phyloP scores from a whole-genome alignment of 345 rosid species.

The Populus ilicifolia region DNA sequence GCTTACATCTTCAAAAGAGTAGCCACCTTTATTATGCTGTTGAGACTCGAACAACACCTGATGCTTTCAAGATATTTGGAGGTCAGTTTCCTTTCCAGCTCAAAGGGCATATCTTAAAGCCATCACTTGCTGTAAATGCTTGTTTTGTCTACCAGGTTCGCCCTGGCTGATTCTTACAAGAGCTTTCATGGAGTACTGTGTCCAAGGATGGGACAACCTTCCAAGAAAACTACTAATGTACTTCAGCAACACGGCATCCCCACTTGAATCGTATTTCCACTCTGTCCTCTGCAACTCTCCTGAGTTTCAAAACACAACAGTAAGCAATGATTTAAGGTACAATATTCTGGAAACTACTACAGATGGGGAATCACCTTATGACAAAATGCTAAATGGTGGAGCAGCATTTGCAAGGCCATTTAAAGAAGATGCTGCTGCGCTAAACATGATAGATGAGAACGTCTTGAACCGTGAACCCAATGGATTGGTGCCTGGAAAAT shows the following conservation, averaged over 20 bases:
- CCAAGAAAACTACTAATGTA: slow-evolving; percentile 39
- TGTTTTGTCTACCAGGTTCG: slow-evolving; percentile 22
- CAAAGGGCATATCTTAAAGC: neutral
- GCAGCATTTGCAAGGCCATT: slow-evolving; percentile 34
- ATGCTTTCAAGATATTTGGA: slow-evolving; percentile 31
- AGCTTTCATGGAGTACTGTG: slow-evolving; percentile 28
- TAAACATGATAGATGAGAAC: slow-evolving; percentile 16
- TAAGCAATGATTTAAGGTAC: slow-evolving; percentile 22
- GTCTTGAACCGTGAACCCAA: slow-evolving; percentile 15
- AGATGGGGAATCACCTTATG: slow-evolving; percentile 2
- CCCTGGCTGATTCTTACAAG: slow-evolving; percentile 36
- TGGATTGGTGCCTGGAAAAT: slow-evolving; percentile 23
- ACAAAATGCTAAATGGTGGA: slow-evolving; percentile 15
- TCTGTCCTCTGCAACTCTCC: slow-evolving; percentile 41
- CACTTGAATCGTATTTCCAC: slow-evolving; percentile 35
- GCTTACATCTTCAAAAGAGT: slow-evolving; percentile 23
- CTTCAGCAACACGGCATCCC: slow-evolving; percentile 28
- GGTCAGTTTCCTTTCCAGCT: slow-evolving; percentile 19
- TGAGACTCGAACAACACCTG: slow-evolving; percentile 28
- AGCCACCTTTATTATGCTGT: slow-evolving; percentile 36
- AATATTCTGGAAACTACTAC: neutral
- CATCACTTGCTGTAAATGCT: neutral
- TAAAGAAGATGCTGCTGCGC: slow-evolving; percentile 10
- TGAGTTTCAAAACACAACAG: slow-evolving; percentile 28
- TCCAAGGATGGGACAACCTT: slow-evolving; percentile 36